phyloP scores from a whole-genome alignment of 2,329 filamentous ascomycete species.

The Grosmannia huntii region DNA sequence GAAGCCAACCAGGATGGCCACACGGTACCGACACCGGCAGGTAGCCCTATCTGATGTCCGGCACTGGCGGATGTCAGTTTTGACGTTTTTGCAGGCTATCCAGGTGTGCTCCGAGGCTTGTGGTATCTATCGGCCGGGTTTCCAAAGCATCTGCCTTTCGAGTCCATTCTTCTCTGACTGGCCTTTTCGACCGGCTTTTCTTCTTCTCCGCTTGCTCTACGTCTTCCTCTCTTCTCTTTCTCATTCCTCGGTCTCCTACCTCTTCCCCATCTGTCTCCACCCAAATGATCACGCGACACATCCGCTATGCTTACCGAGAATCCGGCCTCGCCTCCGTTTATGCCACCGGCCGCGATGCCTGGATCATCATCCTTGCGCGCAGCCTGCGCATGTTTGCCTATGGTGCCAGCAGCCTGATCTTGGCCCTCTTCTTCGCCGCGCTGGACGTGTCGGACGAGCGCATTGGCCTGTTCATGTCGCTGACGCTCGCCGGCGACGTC shows the following conservation, averaged over 20 bases:
- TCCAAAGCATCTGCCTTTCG: too few relatives aligned
- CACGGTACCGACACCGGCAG: slow-evolving; percentile 2
- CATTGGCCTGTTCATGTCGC: slow-evolving; percentile 53
- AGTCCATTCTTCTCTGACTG: too few relatives aligned
- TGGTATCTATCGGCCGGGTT: background rate
- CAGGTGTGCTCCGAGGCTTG: background rate
- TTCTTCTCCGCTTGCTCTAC: too few relatives aligned
- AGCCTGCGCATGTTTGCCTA: slow-evolving; percentile 50
- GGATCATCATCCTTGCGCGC: slow-evolving; percentile 38
- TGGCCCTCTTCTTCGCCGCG: slow-evolving; percentile 47
- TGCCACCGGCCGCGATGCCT: slow-evolving; percentile 34
- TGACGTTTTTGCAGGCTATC: background rate
- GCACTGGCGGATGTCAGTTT: background rate
- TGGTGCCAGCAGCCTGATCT: slow-evolving; percentile 44
- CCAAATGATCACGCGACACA: slow-evolving; percentile 6
- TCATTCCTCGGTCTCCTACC: background rate
- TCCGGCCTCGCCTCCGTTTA: slow-evolving; percentile 35
- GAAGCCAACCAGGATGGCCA: background rate
- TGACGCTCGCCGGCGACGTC: slow-evolving; percentile 50
- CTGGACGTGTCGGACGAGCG: slow-evolving; percentile 41
- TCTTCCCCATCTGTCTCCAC: background rate
- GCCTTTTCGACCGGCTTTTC: too few relatives aligned
- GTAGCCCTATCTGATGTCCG: background rate
- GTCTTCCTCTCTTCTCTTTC: background rate
- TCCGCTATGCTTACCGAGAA: slow-evolving; percentile 23